phyloP scores from a whole-genome alignment of 2,329 filamentous ascomycete genomes.

The Capronia coronata region DNA sequence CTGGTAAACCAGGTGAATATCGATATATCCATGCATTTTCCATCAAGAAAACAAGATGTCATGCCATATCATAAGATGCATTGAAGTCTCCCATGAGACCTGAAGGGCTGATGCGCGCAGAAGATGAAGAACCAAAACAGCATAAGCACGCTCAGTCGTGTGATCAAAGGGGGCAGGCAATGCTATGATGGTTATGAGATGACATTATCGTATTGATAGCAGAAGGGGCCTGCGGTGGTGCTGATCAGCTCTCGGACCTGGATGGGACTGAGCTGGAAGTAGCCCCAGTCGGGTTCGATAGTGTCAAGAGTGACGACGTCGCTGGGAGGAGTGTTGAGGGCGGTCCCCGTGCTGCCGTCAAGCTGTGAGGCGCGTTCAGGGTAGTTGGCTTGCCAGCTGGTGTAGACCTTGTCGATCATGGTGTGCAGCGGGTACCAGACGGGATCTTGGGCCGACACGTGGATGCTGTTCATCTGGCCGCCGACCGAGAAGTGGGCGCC shows the following conservation, averaged over 20 bases:
- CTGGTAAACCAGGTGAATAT: too few species aligned
- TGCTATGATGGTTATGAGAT: conserved; percentile 4
- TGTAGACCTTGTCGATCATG: conserved; percentile 28
- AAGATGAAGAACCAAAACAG: not conserved
- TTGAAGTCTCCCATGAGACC: not conserved
- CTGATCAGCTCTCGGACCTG: conserved; percentile 25
- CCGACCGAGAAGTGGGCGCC: conserved; percentile 29
- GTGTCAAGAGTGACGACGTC: conserved; percentile 26
- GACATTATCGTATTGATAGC: conserved; percentile 27
- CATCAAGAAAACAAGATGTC: too few species aligned
- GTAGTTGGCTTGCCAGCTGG: conserved; percentile 26
- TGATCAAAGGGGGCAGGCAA: not conserved
- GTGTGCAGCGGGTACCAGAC: conserved; percentile 29
- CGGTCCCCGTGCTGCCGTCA: conserved; percentile 25
- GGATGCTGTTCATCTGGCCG: conserved; percentile 27
- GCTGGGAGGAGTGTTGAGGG: conserved; percentile 25
- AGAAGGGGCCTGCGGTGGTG: conserved; percentile 28
- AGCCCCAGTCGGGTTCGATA: conserved; percentile 25
- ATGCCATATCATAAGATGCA: not conserved
- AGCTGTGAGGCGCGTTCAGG: conserved; percentile 21
- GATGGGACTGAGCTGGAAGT: conserved; percentile 21
- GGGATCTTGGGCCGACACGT: conserved; percentile 27
- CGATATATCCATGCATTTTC: not conserved
- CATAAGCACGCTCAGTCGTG: not conserved
- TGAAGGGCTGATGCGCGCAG: not conserved